Evolutionary conservation across 2,329 filamentous ascomycete genomes (phyloP), one percentile per base, ranked within the genome.

Genomic region (Fusarium tricinctum): DNA sequence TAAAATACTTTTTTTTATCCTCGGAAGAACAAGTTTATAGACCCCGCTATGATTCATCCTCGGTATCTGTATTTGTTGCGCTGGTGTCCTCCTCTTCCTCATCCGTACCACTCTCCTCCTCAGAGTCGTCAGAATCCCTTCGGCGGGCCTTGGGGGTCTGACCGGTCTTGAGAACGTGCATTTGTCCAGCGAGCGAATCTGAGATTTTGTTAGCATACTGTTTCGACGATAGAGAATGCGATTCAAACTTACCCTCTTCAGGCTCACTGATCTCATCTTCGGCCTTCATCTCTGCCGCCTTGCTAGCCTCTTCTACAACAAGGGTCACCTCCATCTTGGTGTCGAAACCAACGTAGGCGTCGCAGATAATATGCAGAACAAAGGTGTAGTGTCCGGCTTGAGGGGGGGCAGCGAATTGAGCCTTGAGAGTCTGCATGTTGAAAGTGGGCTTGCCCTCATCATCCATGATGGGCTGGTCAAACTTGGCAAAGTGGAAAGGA

Each of bases 221-320:
- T 12, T 53, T 44, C 39, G 42, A n/a, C 19, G 9, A 32, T 44
- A 9, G 6, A 17, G 8, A 5, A 40, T 43, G 23, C 2, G 20
- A 14, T 32, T 17, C 23, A 42, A 47, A 60, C 90, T 84, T 86
- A 97, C 96, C 96, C 85, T 99, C 96, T 68, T 98, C 96, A 35
- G 97, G 96, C 79, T 99, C 96, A 77, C 93, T 97, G 71, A 99
- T 99, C 61, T 99, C 96, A 74, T 97, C 96, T 71, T 97, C 94
- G 47, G 90, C 92, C 52, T 88, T 88, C 76, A 97, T 90, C 71
- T 91, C 88, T 20, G 88, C 91, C 7, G 93, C 94, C 82, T 95
- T 96, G 79, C 88, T 92, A 33, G 92, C 90, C 74, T 98, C 94
- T 75, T 97, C 94, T 10, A 99, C 93, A 28, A 91, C 88, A 53